Evolutionary conservation across 306 rosid genomes (phyloP).

Genomic region (Amphicarpaea edgeworthii): DNA sequence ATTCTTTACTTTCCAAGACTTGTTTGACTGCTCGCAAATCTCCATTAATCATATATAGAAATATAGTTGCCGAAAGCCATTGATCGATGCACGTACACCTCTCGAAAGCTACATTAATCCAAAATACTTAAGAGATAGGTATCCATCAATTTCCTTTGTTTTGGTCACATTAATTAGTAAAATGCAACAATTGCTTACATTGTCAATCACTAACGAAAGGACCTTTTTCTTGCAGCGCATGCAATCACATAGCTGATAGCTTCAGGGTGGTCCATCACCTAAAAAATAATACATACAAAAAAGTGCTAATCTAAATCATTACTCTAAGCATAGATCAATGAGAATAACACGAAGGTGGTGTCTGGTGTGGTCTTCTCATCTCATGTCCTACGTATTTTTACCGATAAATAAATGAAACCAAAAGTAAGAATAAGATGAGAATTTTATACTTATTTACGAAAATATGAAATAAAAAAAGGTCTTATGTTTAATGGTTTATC

Average conservation of each 20-base stretch:
- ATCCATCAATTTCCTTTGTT: conserved; percentile 25
- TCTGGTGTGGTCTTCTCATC: neutral
- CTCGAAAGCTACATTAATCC: conserved; percentile 38
- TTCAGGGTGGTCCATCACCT: conserved; percentile 52
- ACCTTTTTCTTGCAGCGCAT: conserved; percentile 45
- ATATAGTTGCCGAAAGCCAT: conserved; percentile 21
- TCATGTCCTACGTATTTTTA: neutral
- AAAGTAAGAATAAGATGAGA: too few relatives aligned
- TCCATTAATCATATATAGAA: neutral
- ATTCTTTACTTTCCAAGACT: neutral
- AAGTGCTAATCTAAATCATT: neutral
- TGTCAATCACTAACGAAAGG: neutral
- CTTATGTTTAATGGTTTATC: neutral
- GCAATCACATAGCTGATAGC: conserved; percentile 33
- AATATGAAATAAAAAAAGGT: neutral
- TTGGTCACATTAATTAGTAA: conserved; percentile 21
- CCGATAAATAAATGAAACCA: too few relatives aligned
- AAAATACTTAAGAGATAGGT: conserved; percentile 38
- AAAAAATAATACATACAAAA: neutral
- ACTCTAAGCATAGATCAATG: neutral
- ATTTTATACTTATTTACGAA: too few relatives aligned
- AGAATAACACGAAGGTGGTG: neutral
- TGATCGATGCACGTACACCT: neutral
- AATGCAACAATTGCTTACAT: conserved; percentile 1
- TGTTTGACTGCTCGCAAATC: neutral